Evolutionary conservation across 176 grass and related monocot species (phyloP).

Genomic region (Triticum timopheevii): DNA sequence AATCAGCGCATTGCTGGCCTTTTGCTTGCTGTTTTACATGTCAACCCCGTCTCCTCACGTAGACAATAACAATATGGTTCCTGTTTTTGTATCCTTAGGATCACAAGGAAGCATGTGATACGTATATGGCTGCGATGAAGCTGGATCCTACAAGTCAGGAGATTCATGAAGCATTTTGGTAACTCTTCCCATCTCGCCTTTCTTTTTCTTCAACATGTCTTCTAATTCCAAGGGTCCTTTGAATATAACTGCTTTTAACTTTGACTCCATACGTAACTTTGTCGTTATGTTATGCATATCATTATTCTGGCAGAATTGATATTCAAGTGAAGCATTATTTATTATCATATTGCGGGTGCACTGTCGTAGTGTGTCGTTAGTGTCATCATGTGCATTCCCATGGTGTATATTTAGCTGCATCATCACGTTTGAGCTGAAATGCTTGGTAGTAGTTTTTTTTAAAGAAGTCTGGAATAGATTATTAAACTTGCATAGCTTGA

Average conservation of each 20-base stretch:
- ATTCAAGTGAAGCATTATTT: no score
- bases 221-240: background rate
- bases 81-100: constrained; percentile 16
- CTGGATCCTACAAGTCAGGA: constrained; percentile 36
- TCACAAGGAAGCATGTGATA: constrained; percentile 26
- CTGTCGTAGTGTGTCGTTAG: background rate
- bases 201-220: background rate
- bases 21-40: background rate
- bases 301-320: no score
- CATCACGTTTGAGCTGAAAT: no score
- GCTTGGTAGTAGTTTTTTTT: no score
- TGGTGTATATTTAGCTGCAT: background rate
- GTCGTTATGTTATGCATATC: no score
- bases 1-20: background rate
- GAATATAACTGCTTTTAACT: background rate
- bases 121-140: constrained; percentile 35
- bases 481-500: background rate
- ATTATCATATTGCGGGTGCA: background rate
- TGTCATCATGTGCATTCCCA: background rate
- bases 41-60: background rate
- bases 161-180: constrained; percentile 25
- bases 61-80: background rate
- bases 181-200: background rate
- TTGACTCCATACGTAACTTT: no score
- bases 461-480: no score